A percentile compares a stretch with the other conserved stretches of the same genome.
phyloP scores from a whole-genome alignment of 1,284 basidiomycete genomes.

The Erythrobasidium hasegawianum region DNA sequence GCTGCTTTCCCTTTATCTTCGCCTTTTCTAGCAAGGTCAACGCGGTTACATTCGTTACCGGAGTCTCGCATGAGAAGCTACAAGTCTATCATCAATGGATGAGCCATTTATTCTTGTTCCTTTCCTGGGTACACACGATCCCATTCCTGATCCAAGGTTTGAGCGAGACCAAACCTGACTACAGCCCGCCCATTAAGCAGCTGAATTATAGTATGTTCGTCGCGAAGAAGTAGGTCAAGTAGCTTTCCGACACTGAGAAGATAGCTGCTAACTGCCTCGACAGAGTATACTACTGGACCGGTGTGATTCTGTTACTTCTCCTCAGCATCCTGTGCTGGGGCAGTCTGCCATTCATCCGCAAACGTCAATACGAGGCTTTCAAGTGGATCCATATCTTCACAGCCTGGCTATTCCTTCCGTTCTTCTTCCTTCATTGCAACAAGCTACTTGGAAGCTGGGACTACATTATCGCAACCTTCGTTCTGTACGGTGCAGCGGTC shows the following conservation, averaged over 20 bases:
- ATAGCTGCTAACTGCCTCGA: too few relatives aligned
- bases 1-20: constrained; percentile 43
- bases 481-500: constrained; percentile 47
- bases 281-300: constrained; percentile 31
- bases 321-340: constrained; percentile 47
- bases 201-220: constrained; percentile 38
- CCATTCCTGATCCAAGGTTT: constrained; percentile 40
- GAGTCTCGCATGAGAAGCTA: constrained; percentile 54
- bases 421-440: constrained; percentile 52
- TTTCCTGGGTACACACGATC: constrained; percentile 48
- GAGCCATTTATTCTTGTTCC: constrained; percentile 46
- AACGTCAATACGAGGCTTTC: constrained; percentile 52
- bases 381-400: constrained; percentile 49
- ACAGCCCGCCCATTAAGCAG: constrained; percentile 38
- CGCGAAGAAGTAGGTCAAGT: constrained; percentile 19
- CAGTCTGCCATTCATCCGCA: constrained; percentile 50
- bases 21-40: constrained; percentile 53
- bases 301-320: constrained; percentile 50
- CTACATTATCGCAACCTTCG: constrained; percentile 51
- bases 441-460: constrained; percentile 44
- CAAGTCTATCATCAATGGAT: constrained; percentile 54
- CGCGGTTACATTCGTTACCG: constrained; percentile 50
- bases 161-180: constrained; percentile 37
- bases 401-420: constrained; percentile 43
- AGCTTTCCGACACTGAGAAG: too few relatives aligned